Base-by-base conservation (phyloP, 495 filamentous ascomycete species). In the Trichoderma gamsii region DNA sequence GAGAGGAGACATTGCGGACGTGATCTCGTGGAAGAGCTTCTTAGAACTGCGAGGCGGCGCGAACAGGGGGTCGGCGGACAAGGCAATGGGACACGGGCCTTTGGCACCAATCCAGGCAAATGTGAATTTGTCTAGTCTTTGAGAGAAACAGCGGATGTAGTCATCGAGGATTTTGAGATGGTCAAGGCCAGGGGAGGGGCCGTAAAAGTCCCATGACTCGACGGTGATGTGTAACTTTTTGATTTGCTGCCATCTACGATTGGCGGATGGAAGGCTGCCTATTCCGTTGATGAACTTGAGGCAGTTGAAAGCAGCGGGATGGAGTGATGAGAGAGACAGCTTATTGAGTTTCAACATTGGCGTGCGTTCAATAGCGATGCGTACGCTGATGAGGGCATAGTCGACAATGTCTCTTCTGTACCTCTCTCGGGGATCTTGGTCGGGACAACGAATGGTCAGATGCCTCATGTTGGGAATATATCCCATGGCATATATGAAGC, bases 311-410 rank as follows among this genome's bases (percentile, higher is more conserved):
- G 85, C 87, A 1, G 83, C 85, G 0, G 90, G 86, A 68, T 92
- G 90, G 12, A 93, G 84, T 1, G 84, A 82, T 9, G 83, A 79
- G 18, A 93, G 78, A 4, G 88, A 87, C 6, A 95, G 81, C 35
- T 85, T 86, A 41, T 81, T 78, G 1, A 94, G 82, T 44, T 77
- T 79, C 51, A 69, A 79, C 41, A 93, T 79, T 2, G 84, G 83
- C 11, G 86, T 83, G 63, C 87, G 85, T 74, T 93, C 90, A 15
- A 93, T 76, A 1, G 90, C 87, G 68, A 93, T 90, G 64, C 91
- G 88, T 63, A 93, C 76, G 69, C 88, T 91, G 70, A 92, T 91
- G 44, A 93, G 83, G 4, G 91, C 91, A 74, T 92, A 93, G 79
- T 93, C 91, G 29, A 93, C 89, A 41, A 86, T 85, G 76, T 85